These are phyloP conservation scores for Didymella glomerata DNA, from an alignment of 2,329 filamentous ascomycete genomes.

Conservation along the genomic window DNA sequence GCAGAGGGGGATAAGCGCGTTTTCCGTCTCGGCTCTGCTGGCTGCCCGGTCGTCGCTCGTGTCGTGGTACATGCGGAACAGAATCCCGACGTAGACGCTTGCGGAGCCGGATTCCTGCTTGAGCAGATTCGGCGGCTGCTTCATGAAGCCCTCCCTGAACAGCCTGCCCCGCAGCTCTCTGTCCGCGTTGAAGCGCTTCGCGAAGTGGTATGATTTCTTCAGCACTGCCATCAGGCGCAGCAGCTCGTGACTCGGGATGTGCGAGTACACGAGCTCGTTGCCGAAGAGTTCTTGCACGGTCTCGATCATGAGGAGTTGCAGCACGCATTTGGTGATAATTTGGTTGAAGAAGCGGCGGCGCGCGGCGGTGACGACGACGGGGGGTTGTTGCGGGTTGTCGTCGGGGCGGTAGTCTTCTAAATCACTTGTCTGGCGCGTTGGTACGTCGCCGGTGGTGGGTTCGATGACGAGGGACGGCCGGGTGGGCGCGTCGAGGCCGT, in stretches of 20 bases:
- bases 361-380: conserved; percentile 89
- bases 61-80: conserved; percentile 97
- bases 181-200: conserved; percentile 96
- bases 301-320: conserved; percentile 98
- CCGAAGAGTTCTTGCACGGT: conserved; percentile 99
- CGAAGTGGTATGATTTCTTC: conserved; percentile 96
- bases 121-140: conserved; percentile 94
- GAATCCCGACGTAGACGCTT: conserved; percentile 92
- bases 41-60: conserved; percentile 81
- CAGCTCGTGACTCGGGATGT: conserved; percentile 90
- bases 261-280: conserved; percentile 91
- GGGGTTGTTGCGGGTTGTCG: conserved; percentile 75
- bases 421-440: conserved; percentile 52
- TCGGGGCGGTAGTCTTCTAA: conserved; percentile 90
- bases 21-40: conserved; percentile 83
- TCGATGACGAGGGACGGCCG: conserved; percentile 46
- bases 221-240: conserved; percentile 91
- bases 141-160: conserved; percentile 99
- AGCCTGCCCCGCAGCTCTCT: conserved; percentile 93
- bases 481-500: conserved; percentile 46
- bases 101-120: conserved; percentile 96
- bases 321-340: conserved; percentile 97
- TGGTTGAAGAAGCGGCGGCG: conserved; percentile 97
- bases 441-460: conserved; percentile 41
- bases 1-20: conserved; percentile 91